Conservation (phyloP, 352 stramenopile species). For the Blastocystis sp. region DNA sequence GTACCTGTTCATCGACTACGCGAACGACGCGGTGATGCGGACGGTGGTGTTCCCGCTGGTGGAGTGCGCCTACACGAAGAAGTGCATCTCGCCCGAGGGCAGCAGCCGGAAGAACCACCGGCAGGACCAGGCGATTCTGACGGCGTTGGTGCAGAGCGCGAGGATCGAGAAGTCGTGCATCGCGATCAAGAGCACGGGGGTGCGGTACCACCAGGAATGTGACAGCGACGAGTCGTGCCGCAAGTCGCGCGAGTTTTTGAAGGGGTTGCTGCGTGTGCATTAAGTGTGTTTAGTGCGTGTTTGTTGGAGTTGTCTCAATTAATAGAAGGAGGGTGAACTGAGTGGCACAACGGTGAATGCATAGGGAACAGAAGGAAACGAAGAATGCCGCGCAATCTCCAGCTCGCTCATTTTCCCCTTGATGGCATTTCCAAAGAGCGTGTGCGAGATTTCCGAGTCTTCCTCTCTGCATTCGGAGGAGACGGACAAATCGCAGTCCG, state of each 20-base stretch:
- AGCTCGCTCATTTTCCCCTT: too few species aligned
- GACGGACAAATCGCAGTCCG: not conserved
- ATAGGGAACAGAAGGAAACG: not conserved
- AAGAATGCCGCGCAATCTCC: slow-evolving; percentile 40
- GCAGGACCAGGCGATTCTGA: slow-evolving; percentile 13
- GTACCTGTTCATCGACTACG: slow-evolving; percentile 15
- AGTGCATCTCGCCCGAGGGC: slow-evolving; percentile 27
- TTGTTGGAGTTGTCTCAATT: too few species aligned
- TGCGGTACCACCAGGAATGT: slow-evolving; percentile 20
- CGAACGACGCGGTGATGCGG: not conserved
- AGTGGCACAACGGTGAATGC: too few species aligned
- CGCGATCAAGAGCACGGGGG: not conserved
- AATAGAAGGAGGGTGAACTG: too few species aligned
- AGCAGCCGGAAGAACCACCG: not conserved
- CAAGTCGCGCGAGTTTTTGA: too few species aligned
- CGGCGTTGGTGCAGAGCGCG: slow-evolving; percentile 24
- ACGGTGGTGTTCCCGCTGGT: not conserved
- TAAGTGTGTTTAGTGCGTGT: too few species aligned
- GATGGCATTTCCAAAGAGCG: slow-evolving; percentile 10
- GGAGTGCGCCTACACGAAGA: slow-evolving; percentile 15
- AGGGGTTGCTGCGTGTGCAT: too few species aligned
- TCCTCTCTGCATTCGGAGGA: slow-evolving; percentile 1
- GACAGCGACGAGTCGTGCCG: not conserved
- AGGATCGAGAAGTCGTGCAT: not conserved
- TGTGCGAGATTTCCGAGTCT: slow-evolving; percentile 55